Conservation (phyloP, 1,284 basidiomycete species). For the Tylopilus sp. region DNA sequence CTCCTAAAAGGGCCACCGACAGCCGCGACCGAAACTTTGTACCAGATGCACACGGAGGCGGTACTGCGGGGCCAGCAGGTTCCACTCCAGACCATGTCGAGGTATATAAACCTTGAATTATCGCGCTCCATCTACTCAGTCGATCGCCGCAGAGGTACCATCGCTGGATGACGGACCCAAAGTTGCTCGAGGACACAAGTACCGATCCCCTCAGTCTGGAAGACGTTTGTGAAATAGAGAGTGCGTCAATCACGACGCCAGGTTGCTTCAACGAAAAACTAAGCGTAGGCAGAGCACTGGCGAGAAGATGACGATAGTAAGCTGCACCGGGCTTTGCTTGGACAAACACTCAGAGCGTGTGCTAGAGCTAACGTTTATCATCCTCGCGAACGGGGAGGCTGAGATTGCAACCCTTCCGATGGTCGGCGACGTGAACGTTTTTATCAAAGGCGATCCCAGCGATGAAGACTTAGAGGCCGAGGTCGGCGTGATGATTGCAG, state of each 20-base stretch:
- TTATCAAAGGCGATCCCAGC: conserved; percentile 58
- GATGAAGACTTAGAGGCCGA: conserved; percentile 52
- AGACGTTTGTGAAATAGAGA: conserved; percentile 91
- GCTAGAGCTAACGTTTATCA: conserved; percentile 86
- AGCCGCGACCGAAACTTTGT: background rate
- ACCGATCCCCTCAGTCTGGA: conserved; percentile 81
- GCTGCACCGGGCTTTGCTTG: background rate
- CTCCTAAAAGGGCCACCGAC: conserved; percentile 11
- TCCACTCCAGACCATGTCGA: conserved; percentile 67
- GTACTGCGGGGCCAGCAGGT: conserved; percentile 61
- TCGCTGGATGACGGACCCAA: conserved; percentile 84
- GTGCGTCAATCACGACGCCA: conserved; percentile 43
- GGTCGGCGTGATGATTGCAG: conserved; percentile 85
- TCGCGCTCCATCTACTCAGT: background rate
- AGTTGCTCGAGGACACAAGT: conserved; percentile 77
- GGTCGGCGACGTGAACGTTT: conserved; percentile 93
- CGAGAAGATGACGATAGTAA: conserved; percentile 81
- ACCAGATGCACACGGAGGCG: conserved; percentile 19
- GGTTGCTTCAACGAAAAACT: background rate
- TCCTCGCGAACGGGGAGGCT: conserved; percentile 51
- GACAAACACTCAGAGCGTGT: background rate
- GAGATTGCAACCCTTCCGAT: conserved; percentile 56
- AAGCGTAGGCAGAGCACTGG: conserved; percentile 66
- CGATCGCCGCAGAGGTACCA: conserved; percentile 67
- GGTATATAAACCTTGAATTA: conserved; percentile 32